Evolutionary conservation across 2,329 filamentous ascomycete species (phyloP).

Genomic region (Penicillium occitanis): DNA sequence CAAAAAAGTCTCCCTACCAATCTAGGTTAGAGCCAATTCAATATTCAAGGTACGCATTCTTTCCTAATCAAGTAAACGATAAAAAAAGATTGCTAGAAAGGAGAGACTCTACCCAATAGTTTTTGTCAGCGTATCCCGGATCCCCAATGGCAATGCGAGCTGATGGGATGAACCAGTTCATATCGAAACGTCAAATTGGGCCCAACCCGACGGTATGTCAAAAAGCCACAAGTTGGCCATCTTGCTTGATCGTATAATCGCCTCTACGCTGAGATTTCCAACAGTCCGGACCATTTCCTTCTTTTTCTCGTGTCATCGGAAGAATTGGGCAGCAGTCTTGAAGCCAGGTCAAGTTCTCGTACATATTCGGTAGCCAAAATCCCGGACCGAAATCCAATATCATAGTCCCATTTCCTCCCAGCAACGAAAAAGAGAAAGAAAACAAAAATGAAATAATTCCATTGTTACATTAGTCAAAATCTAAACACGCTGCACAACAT

Average conservation of each 20-base stretch:
- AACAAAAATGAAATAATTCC: background rate
- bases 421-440: background rate
- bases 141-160: background rate
- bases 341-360: background rate
- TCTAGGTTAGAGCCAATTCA: background rate
- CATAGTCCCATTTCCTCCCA: background rate
- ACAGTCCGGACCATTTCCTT: background rate
- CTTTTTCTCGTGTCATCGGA: background rate
- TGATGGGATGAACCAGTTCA: background rate
- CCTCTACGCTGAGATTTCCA: background rate
- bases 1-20: background rate
- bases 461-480: slow-evolving; percentile 1
- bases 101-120: background rate
- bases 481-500: slow-evolving; percentile 1
- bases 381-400: background rate
- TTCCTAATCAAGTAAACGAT: background rate
- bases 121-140: background rate
- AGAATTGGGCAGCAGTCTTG: background rate
- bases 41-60: background rate
- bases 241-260: background rate
- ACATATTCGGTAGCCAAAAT: background rate
- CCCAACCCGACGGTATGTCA: background rate
- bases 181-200: background rate
- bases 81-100: background rate
- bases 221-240: background rate